Base-by-base conservation (phyloP, 352 stramenopile species). In the Phytophthora crassamura region DNA sequence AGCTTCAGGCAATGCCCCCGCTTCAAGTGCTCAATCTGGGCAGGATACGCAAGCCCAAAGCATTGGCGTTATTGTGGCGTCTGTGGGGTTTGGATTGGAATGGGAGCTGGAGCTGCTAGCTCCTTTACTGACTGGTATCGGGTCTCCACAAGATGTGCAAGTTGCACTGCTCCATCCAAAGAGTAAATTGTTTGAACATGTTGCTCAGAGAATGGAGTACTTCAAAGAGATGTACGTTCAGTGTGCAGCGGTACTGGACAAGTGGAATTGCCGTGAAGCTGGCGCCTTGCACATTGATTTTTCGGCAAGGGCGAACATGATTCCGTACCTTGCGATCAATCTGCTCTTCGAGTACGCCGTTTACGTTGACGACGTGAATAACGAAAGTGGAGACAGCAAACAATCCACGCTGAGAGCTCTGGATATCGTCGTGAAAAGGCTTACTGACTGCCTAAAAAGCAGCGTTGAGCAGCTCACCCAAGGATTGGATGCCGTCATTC, bases 61-160 rank as follows among this genome's bases (percentile, higher is more conserved):
- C 42, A 14, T 16, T 30, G 16, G n/a, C 20, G 52, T 64, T 43
- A 56, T 57, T 57, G 28, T 68, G 69, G 25, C 62, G 10, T 54
- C 56, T 40, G n/a, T 71, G 42, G 62, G 65, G 40, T 70, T 77
- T 74, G 54, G 70, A 36, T 67, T 88, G 33, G 49, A 52, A 4
- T 86, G 75, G 78, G 78, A 91, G 46, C 49, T 91, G 5, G 61
- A 65, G 2, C 48, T 91, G 22, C 30, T 91, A 20, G 56, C 60
- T 36, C 67, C 70, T 7, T 34, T 89, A 18, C 10, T 89, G 14
- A 53, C 38, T n/a, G 45, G 33, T 25, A 22, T 69, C 1, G 22
- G 52, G 7, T 63, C 63, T 20, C 15, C 43, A 8, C 59, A 70
- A 16, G 64, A 83, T 47, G 41, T 88, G 9, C 30, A 52, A 4